Evolutionary conservation across 1,284 basidiomycete genomes (phyloP), one percentile per base, ranked within the genome.

Genomic region (Puccinia polysora): DNA sequence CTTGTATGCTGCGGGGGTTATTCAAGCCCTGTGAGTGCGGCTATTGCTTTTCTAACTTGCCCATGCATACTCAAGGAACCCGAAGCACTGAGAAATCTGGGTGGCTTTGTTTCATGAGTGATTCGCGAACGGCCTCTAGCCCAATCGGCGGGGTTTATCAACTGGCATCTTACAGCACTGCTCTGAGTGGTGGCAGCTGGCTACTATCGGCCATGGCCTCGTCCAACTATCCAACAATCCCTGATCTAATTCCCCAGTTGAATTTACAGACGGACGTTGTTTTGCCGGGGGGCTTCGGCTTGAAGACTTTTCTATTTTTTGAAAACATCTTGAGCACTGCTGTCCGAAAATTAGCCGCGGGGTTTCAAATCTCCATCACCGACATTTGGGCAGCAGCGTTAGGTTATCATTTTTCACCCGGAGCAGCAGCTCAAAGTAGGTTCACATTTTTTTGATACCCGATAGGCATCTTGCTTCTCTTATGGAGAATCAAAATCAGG

Each of bases 111-210:
- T 7, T 30, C 7, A 14, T 20, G 6, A 60, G 58, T 32, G 58
- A 60, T 60, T 15, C 32, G 4, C 28, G 58, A 1, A 60, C 28
- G 20, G 20, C 28, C 36, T 18, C 20, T 30, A 60, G 58, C 58
- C 36, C 58, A 15, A 76, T 77, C 2, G 78, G 77, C 20, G 79
- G 78, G 20, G 53, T 80, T 28, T 53, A 79, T n/a, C 79, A 80
- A 73, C 65, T 78, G 1, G 76, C 76, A 14, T 76, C 77, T 52
- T 78, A 79, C 55, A 53, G 77, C 12, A 75, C 78, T 1, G 79
- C 78, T 32, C 74, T 80, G 1, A 76, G 75, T 2, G 79, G 79
- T 25, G 79, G 79, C 3, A 75, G 74, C 0, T 80, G 79, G 79
- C 75, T 76, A 4, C 76, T 76, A 1, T 75, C 76, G 4, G 49